Evolutionary conservation across 805 yeast genomes (phyloP).

Genomic region (Nakazawaea siamensis): DNA sequence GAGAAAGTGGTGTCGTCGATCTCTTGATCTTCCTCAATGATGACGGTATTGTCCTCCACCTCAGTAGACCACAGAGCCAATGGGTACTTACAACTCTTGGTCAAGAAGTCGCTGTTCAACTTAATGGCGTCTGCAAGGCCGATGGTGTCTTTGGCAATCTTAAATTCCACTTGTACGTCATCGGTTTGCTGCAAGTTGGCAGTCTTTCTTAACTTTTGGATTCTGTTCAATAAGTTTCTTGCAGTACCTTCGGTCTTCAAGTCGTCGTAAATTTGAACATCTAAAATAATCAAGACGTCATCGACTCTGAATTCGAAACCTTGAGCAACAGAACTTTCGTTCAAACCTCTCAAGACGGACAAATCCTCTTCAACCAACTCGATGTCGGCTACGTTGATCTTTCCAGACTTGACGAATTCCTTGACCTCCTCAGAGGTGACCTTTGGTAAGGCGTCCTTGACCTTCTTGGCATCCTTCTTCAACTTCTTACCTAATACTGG

Average conservation of each 20-base stretch:
- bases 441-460: conserved; percentile 85
- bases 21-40: conserved; percentile 84
- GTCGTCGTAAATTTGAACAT: conserved; percentile 80
- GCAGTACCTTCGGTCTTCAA: conserved; percentile 91
- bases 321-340: conserved; percentile 49
- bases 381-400: conserved; percentile 82
- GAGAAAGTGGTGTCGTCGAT: conserved; percentile 74
- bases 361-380: conserved; percentile 81
- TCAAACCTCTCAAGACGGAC: conserved; percentile 83
- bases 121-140: conserved; percentile 53
- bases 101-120: conserved; percentile 58
- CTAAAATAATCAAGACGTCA: conserved; percentile 85
- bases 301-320: conserved; percentile 88
- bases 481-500: conserved; percentile 96
- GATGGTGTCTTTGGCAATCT: conserved; percentile 61
- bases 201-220: conserved; percentile 95
- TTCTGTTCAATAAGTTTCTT: conserved; percentile 93
- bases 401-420: conserved; percentile 61
- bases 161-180: conserved; percentile 83
- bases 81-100: conserved; percentile 70
- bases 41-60: conserved; percentile 34
- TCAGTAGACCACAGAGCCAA: conserved; percentile 38
- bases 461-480: conserved; percentile 88
- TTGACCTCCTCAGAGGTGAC: conserved; percentile 81
- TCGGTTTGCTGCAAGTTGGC: conserved; percentile 92